Conservation (phyloP, 2,329 filamentous ascomycete genomes). For the Alternaria rosae region DNA sequence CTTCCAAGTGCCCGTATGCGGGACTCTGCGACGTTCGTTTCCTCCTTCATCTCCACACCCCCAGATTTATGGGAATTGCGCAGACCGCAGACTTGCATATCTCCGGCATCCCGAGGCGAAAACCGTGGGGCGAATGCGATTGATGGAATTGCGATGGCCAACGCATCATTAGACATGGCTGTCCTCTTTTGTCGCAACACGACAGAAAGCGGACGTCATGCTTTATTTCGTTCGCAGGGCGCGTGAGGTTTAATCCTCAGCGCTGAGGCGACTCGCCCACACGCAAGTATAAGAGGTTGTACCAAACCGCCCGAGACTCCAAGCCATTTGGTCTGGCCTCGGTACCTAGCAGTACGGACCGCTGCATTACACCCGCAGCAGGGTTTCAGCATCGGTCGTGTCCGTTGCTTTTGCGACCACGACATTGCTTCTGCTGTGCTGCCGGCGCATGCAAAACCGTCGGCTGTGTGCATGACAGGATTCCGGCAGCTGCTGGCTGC, state of each 20-base stretch:
- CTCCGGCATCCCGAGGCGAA: not conserved
- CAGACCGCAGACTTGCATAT: not conserved
- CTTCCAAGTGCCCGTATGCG: constrained; percentile 7
- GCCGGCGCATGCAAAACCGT: constrained; percentile 14
- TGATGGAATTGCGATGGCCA: constrained; percentile 7
- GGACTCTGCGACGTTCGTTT: constrained; percentile 11
- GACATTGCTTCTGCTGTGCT: constrained; percentile 22
- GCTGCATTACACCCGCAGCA: constrained; percentile 22
- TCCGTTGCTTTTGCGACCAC: constrained; percentile 21
- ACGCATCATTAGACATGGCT: not conserved
- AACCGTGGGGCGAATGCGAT: constrained; percentile 4
- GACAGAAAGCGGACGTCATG: not conserved
- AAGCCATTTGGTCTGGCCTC: constrained; percentile 20
- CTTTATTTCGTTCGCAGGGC: not conserved
- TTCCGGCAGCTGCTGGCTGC: constrained; percentile 13
- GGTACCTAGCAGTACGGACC: constrained; percentile 23
- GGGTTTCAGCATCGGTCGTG: constrained; percentile 18
- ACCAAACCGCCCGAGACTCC: constrained; percentile 6
- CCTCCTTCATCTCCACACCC: constrained; percentile 10
- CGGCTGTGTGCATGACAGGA: constrained; percentile 17
- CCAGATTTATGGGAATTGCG: not conserved
- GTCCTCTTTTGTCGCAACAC: constrained; percentile 3
- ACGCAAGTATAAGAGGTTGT: constrained; percentile 5
- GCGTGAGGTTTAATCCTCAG: not conserved
- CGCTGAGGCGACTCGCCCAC: not conserved